Percentiles rank a stretch among this genome's conserved stretches.
These are phyloP conservation scores for Cladophialophora immunda DNA, from an alignment of 2,329 filamentous ascomycete species.

Conservation along the genomic window DNA sequence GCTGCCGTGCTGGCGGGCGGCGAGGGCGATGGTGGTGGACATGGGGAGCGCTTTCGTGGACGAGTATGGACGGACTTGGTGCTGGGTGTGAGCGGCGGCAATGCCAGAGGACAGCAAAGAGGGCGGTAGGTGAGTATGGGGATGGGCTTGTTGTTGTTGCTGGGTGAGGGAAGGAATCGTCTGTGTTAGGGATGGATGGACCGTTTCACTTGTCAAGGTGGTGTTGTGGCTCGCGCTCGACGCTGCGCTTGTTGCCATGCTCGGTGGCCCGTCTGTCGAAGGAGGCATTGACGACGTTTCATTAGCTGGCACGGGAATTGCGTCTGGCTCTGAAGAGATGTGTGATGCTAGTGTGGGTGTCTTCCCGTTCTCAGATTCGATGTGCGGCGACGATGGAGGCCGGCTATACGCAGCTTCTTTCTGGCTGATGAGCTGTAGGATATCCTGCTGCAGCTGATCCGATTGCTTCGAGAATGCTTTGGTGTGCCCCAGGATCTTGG, in stretches of 20 bases:
- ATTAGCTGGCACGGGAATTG: background rate
- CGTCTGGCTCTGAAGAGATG: background rate
- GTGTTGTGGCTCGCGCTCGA: background rate
- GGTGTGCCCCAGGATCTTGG: conserved; percentile 30
- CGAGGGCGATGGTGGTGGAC: conserved; percentile 15
- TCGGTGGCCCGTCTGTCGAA: background rate
- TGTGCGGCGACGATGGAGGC: background rate
- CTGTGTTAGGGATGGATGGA: background rate
- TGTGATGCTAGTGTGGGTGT: conserved; percentile 5
- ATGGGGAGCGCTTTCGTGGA: conserved; percentile 10
- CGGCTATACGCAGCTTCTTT: conserved; percentile 12
- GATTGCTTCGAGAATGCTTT: conserved; percentile 26
- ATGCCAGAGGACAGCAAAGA: background rate
- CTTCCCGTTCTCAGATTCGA: background rate
- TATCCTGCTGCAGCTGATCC: conserved; percentile 11
- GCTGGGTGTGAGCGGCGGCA: background rate
- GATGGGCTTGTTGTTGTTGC: conserved; percentile 1
- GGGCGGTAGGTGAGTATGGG: background rate
- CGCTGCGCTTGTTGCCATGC: background rate
- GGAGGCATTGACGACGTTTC: background rate
- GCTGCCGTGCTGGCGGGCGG: conserved; percentile 4
- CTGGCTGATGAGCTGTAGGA: conserved; percentile 10
- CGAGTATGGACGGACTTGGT: conserved; percentile 12
- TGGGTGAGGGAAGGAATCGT: background rate
- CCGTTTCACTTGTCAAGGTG: background rate